Conservation (phyloP, 805 yeast species). For the Hagleromyces aurorensis region DNA sequence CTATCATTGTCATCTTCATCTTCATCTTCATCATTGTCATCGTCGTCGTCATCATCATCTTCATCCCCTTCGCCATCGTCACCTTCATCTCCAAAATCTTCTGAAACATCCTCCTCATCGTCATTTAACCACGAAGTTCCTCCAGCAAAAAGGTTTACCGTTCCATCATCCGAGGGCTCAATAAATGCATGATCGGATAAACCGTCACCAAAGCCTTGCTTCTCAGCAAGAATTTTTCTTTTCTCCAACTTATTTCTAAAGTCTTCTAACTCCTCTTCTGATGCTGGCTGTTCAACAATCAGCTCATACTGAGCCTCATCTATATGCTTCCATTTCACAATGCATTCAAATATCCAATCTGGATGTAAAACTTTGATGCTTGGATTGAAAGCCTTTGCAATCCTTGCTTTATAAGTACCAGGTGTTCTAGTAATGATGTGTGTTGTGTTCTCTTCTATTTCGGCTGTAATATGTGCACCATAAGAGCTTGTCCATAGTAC, state of each 20-base stretch:
- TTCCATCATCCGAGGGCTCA: constrained; percentile 12
- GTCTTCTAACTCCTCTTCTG: constrained; percentile 35
- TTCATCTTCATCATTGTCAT: constrained; percentile 8
- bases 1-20: constrained; percentile 5
- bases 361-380: constrained; percentile 74
- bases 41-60: constrained; percentile 15
- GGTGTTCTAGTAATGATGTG: constrained; percentile 81
- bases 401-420: constrained; percentile 75
- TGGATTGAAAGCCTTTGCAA: constrained; percentile 60
- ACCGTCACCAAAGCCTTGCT: constrained; percentile 16
- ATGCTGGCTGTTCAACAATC: constrained; percentile 40
- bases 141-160: constrained; percentile 20
- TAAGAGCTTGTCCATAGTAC: constrained; percentile 88
- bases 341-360: constrained; percentile 85
- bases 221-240: constrained; percentile 11
- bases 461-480: constrained; percentile 78
- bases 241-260: constrained; percentile 27
- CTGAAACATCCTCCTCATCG: constrained; percentile 29
- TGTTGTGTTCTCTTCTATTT: constrained; percentile 66
- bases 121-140: constrained; percentile 30
- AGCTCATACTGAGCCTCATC: constrained; percentile 55
- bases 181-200: constrained; percentile 11
- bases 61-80: constrained; percentile 28
- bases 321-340: constrained; percentile 67
- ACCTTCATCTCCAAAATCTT: constrained; percentile 19